Percentiles rank a stretch among this genome's conserved stretches.
phyloP scores from a whole-genome alignment of 768 basidiomycete genomes.

The Leccinum rimulosum region DNA sequence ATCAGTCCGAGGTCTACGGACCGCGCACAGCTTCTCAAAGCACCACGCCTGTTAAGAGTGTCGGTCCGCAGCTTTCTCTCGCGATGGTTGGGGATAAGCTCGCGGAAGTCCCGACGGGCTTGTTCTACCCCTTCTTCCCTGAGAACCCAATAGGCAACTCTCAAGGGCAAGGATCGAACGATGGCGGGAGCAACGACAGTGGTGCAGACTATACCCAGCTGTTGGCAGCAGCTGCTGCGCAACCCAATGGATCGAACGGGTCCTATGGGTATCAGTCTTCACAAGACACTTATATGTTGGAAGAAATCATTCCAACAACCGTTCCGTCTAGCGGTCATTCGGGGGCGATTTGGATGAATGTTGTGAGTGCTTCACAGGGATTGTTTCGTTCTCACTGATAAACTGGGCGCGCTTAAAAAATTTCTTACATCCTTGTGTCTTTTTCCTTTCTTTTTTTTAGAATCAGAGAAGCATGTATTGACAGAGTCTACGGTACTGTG shows the following conservation, averaged over 20 bases:
- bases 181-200: constrained; percentile 16
- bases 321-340: constrained; percentile 30
- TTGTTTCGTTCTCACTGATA: constrained; percentile 32
- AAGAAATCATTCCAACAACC: constrained; percentile 53
- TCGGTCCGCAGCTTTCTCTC: constrained; percentile 18
- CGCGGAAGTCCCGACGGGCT: constrained; percentile 61
- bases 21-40: constrained; percentile 26
- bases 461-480: constrained; percentile 24
- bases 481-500: constrained; percentile 8
- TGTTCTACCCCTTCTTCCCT: constrained; percentile 81
- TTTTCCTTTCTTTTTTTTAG: constrained; percentile 9
- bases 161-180: constrained; percentile 19
- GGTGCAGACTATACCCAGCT: constrained; percentile 49
- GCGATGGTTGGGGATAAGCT: constrained; percentile 37
- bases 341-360: constrained; percentile 42
- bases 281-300: constrained; percentile 66
- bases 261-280: constrained; percentile 53
- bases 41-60: constrained; percentile 29
- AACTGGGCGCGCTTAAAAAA: constrained; percentile 13
- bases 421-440: neutral
- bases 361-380: constrained; percentile 38
- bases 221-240: constrained; percentile 57
- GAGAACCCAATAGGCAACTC: constrained; percentile 39
- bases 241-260: constrained; percentile 49
- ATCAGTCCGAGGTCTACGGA: constrained; percentile 36